Base-by-base conservation (phyloP, 2,329 filamentous ascomycete species). In the Aspergillus proliferans region DNA sequence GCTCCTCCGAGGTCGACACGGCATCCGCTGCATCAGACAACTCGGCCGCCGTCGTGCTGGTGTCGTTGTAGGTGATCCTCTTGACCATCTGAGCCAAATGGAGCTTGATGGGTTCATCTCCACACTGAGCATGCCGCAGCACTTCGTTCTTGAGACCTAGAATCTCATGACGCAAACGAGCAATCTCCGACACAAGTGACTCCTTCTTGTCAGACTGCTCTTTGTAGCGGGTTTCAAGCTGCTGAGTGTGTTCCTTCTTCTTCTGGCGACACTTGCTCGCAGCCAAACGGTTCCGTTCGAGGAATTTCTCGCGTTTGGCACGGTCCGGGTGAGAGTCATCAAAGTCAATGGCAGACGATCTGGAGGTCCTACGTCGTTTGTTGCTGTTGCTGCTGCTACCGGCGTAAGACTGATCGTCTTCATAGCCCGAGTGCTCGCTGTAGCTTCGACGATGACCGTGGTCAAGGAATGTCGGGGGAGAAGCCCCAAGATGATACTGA, bases 251-350 rank as follows among this genome's bases (percentile, higher is more conserved):
- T 52, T 78, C 76, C 64, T 82, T 82, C 66, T 82, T 82, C 70
- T 82, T 82, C 57, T 78, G 75, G n/a, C 80, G 76, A 62, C 80
- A 83, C 56, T 82, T 83, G 61, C 77, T 78, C 4, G 80, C 80
- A 2, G 80, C 80, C 1, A 80, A 64, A 2, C 80, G 75, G 56
- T 83, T 83, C 56, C 81, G 77, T 60, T 82, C 79, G 18, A 82
- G 73, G 59, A 78, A 78, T 43, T 73, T 74, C 47, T 75, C 72
- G 7, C 74, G 72, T 54, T 76, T 76, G 3, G 56, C 61, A n/a
- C 61, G 59, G 22, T 69, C 66, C n/a, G 66, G 57, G 15, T 52
- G 53, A 14, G 58, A 54, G 12, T 57, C 55, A 40, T 60, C 61
- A 10, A 53, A 53, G 18, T 57, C 60, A 18, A 47, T 52, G 19